phyloP scores from a whole-genome alignment of 2,329 filamentous ascomycete genomes.

The Colletotrichum ledebouriae region DNA sequence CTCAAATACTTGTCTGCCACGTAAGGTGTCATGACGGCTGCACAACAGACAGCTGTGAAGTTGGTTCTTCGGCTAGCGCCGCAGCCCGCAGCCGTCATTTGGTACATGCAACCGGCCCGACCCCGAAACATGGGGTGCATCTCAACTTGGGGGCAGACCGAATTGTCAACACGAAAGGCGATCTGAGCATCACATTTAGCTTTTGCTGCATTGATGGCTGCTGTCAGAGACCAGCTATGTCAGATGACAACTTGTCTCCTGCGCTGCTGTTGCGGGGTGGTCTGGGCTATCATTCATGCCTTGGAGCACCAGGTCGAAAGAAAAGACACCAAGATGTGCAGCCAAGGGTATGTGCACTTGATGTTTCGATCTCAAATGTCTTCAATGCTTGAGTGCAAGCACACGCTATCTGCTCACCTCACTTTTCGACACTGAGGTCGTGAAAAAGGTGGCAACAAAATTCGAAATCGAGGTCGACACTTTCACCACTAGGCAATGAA shows the following conservation, averaged over 20 bases:
- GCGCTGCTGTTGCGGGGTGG: constrained; percentile 5
- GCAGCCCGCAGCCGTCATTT: constrained; percentile 30
- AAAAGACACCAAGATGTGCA: not conserved
- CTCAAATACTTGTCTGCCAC: constrained; percentile 9
- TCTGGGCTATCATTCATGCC: not conserved
- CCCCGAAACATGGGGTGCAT: constrained; percentile 40
- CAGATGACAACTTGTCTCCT: not conserved
- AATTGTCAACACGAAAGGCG: not conserved
- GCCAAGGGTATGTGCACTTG: not conserved
- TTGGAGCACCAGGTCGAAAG: not conserved
- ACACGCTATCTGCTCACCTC: too few species aligned
- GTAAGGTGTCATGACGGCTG: constrained; percentile 17
- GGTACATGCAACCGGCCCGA: constrained; percentile 34
- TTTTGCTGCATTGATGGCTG: not conserved
- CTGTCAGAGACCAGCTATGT: not conserved
- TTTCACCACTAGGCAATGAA: too few species aligned
- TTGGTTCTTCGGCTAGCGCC: constrained; percentile 39
- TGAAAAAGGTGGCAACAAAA: too few species aligned
- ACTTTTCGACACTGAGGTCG: too few species aligned
- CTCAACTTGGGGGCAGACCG: constrained; percentile 23
- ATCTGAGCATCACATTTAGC: not conserved
- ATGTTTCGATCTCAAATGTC: not conserved
- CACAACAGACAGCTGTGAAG: constrained; percentile 40
- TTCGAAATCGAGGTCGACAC: too few species aligned
- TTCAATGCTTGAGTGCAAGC: too few species aligned